A percentile compares a stretch with the other conserved stretches of the same genome.
Conservation (phyloP, 2,329 filamentous ascomycete species). For the Monosporascus sp. region DNA sequence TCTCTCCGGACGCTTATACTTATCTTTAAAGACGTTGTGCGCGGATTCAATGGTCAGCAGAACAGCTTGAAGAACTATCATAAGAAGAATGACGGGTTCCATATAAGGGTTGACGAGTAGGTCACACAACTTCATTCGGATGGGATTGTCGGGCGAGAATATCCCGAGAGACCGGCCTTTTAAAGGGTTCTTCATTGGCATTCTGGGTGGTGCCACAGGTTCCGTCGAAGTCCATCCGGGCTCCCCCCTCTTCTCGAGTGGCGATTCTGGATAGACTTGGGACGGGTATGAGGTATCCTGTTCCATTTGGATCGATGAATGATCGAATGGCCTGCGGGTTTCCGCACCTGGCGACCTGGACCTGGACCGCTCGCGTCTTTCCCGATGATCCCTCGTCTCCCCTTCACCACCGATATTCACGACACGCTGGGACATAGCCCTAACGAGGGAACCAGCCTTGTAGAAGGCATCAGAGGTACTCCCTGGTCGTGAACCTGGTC, state of each 20-base stretch:
- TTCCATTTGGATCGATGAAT: constrained; percentile 37
- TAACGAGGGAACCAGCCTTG: constrained; percentile 69
- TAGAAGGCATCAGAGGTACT: constrained; percentile 61
- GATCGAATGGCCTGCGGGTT: constrained; percentile 42
- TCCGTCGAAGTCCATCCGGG: constrained; percentile 25
- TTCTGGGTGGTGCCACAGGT: constrained; percentile 27
- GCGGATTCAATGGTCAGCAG: constrained; percentile 82
- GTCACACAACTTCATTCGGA: constrained; percentile 74
- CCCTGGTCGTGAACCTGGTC: constrained; percentile 58
- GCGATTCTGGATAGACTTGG: constrained; percentile 36
- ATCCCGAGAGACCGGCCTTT: constrained; percentile 82
- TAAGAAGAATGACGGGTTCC: constrained; percentile 77
- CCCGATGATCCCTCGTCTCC: constrained; percentile 70
- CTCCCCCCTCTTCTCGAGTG: constrained; percentile 40
- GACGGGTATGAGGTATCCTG: constrained; percentile 48
- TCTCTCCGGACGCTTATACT: constrained; percentile 50
- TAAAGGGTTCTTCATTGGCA: constrained; percentile 64
- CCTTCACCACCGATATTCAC: constrained; percentile 95
- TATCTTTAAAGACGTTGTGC: constrained; percentile 60
- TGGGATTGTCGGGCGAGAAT: constrained; percentile 70
- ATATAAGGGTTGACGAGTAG: constrained; percentile 79
- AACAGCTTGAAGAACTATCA: constrained; percentile 85
- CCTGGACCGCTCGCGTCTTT: constrained; percentile 57
- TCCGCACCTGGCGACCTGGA: constrained; percentile 50
- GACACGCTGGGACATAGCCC: constrained; percentile 91